Percentiles rank a stretch among this genome's conserved stretches.
These are phyloP conservation scores for Arthrobotrys sinensis DNA, from an alignment of 2,329 filamentous ascomycete genomes.

Conservation along the genomic window DNA sequence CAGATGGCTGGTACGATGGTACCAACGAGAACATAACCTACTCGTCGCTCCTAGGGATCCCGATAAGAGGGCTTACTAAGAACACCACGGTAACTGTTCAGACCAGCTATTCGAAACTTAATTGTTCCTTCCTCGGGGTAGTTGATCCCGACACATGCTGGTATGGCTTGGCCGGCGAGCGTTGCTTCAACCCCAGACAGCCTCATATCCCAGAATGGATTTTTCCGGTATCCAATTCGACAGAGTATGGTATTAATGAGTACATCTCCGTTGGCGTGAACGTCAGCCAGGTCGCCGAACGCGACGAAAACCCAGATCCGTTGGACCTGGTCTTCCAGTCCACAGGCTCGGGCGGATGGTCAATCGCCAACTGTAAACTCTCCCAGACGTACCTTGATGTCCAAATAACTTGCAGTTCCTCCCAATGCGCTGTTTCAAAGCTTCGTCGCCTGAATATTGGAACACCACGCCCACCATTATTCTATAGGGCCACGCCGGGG, in stretches of 20 bases:
- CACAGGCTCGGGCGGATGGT: neutral
- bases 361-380: slow-evolving; percentile 11
- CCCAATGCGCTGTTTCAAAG: slow-evolving; percentile 7
- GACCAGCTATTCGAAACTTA: slow-evolving; percentile 9
- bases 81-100: slow-evolving; percentile 6
- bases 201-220: slow-evolving; percentile 1
- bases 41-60: slow-evolving; percentile 14
- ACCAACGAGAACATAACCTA: slow-evolving; percentile 4
- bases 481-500: slow-evolving; percentile 3
- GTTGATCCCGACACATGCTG: neutral
- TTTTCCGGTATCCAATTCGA: neutral
- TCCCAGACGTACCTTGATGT: slow-evolving; percentile 13
- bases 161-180: neutral
- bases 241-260: neutral
- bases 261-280: slow-evolving; percentile 9
- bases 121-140: neutral
- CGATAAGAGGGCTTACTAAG: slow-evolving; percentile 7
- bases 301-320: neutral
- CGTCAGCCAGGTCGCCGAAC: neutral
- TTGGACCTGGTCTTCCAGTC: slow-evolving; percentile 8
- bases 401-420: slow-evolving; percentile 1
- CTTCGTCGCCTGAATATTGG: neutral
- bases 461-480: slow-evolving; percentile 9
- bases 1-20: neutral
- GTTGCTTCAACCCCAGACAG: neutral